Percentiles rank a stretch among this genome's conserved stretches.
These are phyloP conservation scores for Calonectria fujianensis DNA, from an alignment of 2,329 filamentous ascomycete genomes.

Conservation along the genomic window DNA sequence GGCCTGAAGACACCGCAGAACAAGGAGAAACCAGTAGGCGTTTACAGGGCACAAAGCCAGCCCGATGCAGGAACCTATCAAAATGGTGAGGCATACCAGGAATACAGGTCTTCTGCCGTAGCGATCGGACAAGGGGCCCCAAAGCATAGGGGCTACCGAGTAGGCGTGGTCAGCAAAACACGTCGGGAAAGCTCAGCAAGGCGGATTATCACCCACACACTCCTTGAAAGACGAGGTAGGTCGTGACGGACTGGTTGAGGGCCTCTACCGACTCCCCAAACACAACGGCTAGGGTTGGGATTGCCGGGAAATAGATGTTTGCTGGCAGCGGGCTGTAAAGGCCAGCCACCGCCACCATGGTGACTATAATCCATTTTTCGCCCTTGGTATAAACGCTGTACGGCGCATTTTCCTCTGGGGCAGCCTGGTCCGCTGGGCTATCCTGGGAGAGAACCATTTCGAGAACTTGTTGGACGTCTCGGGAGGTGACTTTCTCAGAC, in stretches of 20 bases:
- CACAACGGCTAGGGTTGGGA: constrained; percentile 54
- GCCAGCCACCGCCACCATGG: constrained; percentile 41
- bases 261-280: constrained; percentile 56
- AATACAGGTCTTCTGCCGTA: constrained; percentile 58
- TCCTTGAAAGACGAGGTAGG: constrained; percentile 59
- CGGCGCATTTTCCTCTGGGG: constrained; percentile 14
- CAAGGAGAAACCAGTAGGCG: constrained; percentile 58
- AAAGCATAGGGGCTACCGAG: constrained; percentile 56
- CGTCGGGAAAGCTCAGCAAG: not conserved
- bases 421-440: not conserved
- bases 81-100: constrained; percentile 55
- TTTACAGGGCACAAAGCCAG: constrained; percentile 57
- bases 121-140: constrained; percentile 60
- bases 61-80: constrained; percentile 58
- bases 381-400: constrained; percentile 39
- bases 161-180: not conserved
- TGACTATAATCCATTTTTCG: constrained; percentile 44
- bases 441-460: constrained; percentile 19
- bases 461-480: not conserved
- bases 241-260: constrained; percentile 59
- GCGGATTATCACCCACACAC: constrained; percentile 34
- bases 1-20: constrained; percentile 57
- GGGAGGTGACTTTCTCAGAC: not conserved
- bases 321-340: constrained; percentile 57
- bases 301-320: constrained; percentile 60